A percentile compares a stretch with the other conserved stretches of the same genome.
Evolutionary conservation across 257 asterid species (phyloP).

Genomic region (Primulina eburnea): DNA sequence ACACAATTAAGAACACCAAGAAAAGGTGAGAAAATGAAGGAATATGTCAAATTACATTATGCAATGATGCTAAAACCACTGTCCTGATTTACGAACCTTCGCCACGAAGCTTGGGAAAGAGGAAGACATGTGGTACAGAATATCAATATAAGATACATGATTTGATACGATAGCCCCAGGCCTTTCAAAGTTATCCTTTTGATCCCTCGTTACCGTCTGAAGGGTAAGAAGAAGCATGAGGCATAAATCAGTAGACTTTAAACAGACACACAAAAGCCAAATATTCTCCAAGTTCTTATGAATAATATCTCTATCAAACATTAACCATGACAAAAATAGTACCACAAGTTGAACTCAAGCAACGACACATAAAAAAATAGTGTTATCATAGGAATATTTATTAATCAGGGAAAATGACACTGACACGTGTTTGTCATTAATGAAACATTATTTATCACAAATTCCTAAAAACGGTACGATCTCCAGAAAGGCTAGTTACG

Average conservation of each 20-base stretch:
- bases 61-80: neutral
- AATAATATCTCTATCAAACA: conserved; percentile 18
- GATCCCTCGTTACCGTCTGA: conserved; percentile 45
- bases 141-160: conserved; percentile 88
- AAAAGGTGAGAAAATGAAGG: neutral
- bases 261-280: conserved; percentile 13
- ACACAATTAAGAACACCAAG: conserved; percentile 25
- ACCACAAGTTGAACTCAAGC: neutral
- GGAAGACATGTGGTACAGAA: conserved; percentile 81
- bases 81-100: conserved; percentile 55
- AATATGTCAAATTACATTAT: neutral
- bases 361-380: neutral
- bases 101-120: conserved; percentile 97
- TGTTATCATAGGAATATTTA: neutral
- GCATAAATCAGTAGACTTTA: conserved; percentile 20
- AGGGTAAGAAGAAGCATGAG: conserved; percentile 27
- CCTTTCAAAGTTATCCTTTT: conserved; percentile 48
- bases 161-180: conserved; percentile 86
- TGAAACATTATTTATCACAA: conserved; percentile 5
- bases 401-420: neutral
- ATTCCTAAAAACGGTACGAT: neutral
- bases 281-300: neutral
- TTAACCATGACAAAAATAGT: conserved; percentile 5
- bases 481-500: neutral
- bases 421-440: conserved; percentile 9